Conservation (phyloP, 2,329 filamentous ascomycete species). For the Epichloe sibirici region DNA sequence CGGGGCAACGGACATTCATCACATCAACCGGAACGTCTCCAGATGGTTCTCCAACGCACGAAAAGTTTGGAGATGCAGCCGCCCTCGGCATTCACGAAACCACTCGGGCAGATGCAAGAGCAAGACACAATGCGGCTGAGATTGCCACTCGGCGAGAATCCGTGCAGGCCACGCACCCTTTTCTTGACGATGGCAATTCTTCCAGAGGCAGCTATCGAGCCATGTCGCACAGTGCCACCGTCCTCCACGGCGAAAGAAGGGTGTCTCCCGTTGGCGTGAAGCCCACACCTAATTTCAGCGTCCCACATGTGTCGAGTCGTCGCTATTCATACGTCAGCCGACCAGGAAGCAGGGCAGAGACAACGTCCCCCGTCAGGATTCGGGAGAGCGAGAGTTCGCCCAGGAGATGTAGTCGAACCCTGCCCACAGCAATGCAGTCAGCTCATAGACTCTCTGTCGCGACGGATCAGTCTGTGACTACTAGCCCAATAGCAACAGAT, state of each 20-base stretch:
- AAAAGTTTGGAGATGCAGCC: constrained; percentile 17
- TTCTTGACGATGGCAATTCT: constrained; percentile 22
- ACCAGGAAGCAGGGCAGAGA: constrained; percentile 9
- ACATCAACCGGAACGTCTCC: constrained; percentile 49
- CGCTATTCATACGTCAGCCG: constrained; percentile 31
- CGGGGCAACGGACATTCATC: constrained; percentile 45
- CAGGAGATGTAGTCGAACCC: constrained; percentile 17
- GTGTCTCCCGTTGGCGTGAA: constrained; percentile 9
- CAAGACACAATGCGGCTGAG: constrained; percentile 39
- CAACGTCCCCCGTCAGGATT: constrained; percentile 2
- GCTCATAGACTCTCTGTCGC: constrained; percentile 43
- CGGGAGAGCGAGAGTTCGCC: neutral
- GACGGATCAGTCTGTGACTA: constrained; percentile 27
- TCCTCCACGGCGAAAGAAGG: constrained; percentile 4
- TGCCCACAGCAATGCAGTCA: constrained; percentile 34
- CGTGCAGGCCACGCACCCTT: constrained; percentile 32
- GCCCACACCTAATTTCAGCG: constrained; percentile 40
- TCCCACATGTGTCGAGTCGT: constrained; percentile 32
- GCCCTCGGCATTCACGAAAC: constrained; percentile 22
- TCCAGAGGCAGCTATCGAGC: neutral
- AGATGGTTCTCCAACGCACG: constrained; percentile 41
- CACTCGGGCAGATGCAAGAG: constrained; percentile 24
- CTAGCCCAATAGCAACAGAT: constrained; percentile 1
- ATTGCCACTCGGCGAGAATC: constrained; percentile 40
- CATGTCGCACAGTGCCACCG: constrained; percentile 7